Evolutionary conservation across 78 protist genomes (phyloP).

Genomic region (Goniomonas avonlea): DNA sequence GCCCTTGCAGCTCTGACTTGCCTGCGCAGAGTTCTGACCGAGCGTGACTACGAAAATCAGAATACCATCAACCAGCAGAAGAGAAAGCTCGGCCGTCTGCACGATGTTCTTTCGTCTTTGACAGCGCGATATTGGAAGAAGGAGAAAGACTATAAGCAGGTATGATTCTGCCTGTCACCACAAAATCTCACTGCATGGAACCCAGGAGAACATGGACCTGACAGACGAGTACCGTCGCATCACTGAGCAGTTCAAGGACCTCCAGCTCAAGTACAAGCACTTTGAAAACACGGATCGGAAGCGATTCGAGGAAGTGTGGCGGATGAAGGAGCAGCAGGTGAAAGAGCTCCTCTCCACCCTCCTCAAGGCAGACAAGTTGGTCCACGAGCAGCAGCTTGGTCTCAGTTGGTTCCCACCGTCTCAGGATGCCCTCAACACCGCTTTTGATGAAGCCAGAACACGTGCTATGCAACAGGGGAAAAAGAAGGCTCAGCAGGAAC

Average conservation of each 20-base stretch:
- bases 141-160: slow-evolving; percentile 42
- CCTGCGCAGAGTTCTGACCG: slow-evolving; percentile 51
- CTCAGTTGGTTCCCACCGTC: slow-evolving; percentile 51
- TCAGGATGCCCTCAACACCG: slow-evolving; percentile 24
- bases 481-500: background rate
- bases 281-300: slow-evolving; percentile 47
- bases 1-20: no score
- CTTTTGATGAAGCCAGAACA: background rate
- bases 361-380: slow-evolving; percentile 49
- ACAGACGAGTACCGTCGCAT: slow-evolving; percentile 60
- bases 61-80: slow-evolving; percentile 47
- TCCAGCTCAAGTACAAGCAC: slow-evolving; percentile 57
- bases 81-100: slow-evolving; percentile 36
- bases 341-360: slow-evolving; percentile 21
- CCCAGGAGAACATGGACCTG: slow-evolving; percentile 23
- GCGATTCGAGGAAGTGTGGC: slow-evolving; percentile 52
- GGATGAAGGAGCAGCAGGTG: slow-evolving; percentile 57
- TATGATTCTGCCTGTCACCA: no score
- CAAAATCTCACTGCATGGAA: no score
- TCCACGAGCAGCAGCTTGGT: slow-evolving; percentile 60
- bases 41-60: slow-evolving; percentile 59
- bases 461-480: background rate
- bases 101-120: slow-evolving; percentile 37
- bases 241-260: slow-evolving; percentile 68
- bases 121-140: slow-evolving; percentile 30